phyloP scores from a whole-genome alignment of 2,329 filamentous ascomycete species.

The Ophiosphaerella narmari region DNA sequence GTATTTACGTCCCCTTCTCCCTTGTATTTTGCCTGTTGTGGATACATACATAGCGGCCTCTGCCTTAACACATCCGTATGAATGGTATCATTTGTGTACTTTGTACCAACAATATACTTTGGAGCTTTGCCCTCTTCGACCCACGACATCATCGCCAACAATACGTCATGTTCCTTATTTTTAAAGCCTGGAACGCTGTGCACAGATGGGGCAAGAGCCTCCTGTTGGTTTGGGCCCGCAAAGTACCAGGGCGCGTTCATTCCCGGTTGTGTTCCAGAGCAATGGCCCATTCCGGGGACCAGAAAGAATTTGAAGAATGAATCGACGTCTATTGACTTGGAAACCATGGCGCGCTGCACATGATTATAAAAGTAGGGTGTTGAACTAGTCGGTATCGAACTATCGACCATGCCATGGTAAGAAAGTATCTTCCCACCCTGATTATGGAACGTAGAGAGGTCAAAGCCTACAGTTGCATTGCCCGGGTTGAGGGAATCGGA shows the following conservation, averaged over 20 bases:
- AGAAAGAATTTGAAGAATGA: conserved; percentile 51
- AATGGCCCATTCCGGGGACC: conserved; percentile 53
- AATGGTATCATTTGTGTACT: conserved; percentile 31
- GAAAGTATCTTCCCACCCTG: conserved; percentile 49
- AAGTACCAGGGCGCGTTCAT: conserved; percentile 54
- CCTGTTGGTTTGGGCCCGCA: conserved; percentile 39
- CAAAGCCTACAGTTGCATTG: conserved; percentile 55
- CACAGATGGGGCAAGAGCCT: conserved; percentile 14
- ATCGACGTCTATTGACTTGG: conserved; percentile 43
- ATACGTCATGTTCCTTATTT: conserved; percentile 50
- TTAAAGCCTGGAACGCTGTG: conserved; percentile 35
- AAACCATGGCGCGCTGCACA: conserved; percentile 45
- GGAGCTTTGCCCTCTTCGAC: conserved; percentile 49
- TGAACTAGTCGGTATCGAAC: conserved; percentile 55
- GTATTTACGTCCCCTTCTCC: conserved; percentile 33
- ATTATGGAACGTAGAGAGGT: conserved; percentile 52
- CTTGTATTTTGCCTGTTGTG: conserved; percentile 35
- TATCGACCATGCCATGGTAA: conserved; percentile 53
- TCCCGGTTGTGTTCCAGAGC: conserved; percentile 39
- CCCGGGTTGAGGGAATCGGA: conserved; percentile 52
- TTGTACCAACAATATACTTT: conserved; percentile 40
- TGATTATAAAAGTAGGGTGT: conserved; percentile 59
- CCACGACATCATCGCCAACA: conserved; percentile 54
- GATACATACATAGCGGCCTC: conserved; percentile 43
- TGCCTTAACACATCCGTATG: conserved; percentile 30